Evolutionary conservation across 768 basidiomycete genomes (phyloP).

Genomic region (Gelatoporia subvermispora): DNA sequence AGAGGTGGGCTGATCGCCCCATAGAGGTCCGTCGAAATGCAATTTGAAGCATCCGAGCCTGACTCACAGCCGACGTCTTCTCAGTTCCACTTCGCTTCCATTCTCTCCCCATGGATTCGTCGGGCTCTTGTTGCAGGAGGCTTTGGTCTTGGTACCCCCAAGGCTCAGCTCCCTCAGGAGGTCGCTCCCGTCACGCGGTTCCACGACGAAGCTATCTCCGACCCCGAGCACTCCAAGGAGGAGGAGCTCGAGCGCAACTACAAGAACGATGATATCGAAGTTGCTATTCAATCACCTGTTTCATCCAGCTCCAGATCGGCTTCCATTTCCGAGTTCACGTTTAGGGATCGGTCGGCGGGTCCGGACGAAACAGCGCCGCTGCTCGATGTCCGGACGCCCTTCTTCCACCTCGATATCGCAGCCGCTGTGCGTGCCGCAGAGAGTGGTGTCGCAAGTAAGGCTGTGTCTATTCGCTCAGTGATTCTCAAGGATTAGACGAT

Average conservation of each 20-base stretch:
- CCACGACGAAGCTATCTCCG: slow-evolving; percentile 32
- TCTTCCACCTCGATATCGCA: slow-evolving; percentile 71
- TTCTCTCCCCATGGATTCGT: slow-evolving; percentile 89
- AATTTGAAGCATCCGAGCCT: neutral
- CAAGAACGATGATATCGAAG: slow-evolving; percentile 4
- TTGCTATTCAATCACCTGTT: neutral
- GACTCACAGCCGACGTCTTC: no score
- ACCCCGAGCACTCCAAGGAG: slow-evolving; percentile 21
- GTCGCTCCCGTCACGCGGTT: slow-evolving; percentile 71
- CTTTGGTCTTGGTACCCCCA: slow-evolving; percentile 64
- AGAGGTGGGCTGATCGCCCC: slow-evolving; percentile 74
- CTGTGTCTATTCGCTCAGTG: neutral
- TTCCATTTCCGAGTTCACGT: slow-evolving; percentile 8
- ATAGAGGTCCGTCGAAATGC: slow-evolving; percentile 38
- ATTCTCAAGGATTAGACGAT: slow-evolving; percentile 2
- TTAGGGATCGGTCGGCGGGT: neutral
- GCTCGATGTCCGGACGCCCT: slow-evolving; percentile 56
- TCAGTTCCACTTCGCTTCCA: slow-evolving; percentile 84
- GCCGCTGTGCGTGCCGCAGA: slow-evolving; percentile 28
- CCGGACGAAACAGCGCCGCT: slow-evolving; percentile 22
- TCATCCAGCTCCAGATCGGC: slow-evolving; percentile 3
- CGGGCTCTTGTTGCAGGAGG: slow-evolving; percentile 84
- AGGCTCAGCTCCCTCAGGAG: slow-evolving; percentile 46
- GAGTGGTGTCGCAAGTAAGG: slow-evolving; percentile 7
- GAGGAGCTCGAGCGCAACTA: neutral